Evolutionary conservation across 1,284 basidiomycete genomes (phyloP).

Genomic region (Chalciporus sp.): DNA sequence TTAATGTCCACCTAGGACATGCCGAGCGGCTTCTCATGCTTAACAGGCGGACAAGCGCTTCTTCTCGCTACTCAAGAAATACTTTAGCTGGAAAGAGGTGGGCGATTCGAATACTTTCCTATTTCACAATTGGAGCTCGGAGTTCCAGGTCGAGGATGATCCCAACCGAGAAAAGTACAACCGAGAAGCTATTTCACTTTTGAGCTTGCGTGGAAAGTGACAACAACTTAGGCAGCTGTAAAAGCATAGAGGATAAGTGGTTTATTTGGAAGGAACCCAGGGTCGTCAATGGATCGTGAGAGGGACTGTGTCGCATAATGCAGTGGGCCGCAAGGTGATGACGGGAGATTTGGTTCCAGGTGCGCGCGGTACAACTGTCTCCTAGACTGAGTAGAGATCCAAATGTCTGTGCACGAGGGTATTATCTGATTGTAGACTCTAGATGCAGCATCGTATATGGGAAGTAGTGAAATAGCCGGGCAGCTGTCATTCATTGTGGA

Average conservation of each 20-base stretch:
- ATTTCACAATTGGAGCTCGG: not conserved
- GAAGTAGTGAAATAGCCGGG: not conserved
- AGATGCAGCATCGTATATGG: constrained; percentile 5
- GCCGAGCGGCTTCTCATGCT: constrained; percentile 2
- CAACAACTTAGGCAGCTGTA: not conserved
- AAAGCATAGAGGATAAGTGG: not conserved
- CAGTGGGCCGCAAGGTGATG: not conserved
- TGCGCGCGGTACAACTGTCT: not conserved
- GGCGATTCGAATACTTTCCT: constrained; percentile 2
- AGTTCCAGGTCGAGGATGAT: constrained; percentile 51
- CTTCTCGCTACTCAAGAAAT: constrained; percentile 80
- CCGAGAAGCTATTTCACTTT: constrained; percentile 58
- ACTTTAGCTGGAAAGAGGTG: constrained; percentile 80
- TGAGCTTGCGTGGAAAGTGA: constrained; percentile 43
- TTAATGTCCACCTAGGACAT: not conserved
- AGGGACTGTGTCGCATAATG: not conserved
- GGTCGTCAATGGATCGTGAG: too few species aligned
- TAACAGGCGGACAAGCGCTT: constrained; percentile 87
- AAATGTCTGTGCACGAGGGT: not conserved
- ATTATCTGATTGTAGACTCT: constrained; percentile 10
- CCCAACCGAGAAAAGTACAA: constrained; percentile 51
- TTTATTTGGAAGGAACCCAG: not conserved
- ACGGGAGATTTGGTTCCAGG: not conserved
- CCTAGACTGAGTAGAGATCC: not conserved
- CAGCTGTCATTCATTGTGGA: constrained; percentile 14